Evolutionary conservation across 768 basidiomycete genomes (phyloP).

Genomic region (Cantharellus cinnabarinus): DNA sequence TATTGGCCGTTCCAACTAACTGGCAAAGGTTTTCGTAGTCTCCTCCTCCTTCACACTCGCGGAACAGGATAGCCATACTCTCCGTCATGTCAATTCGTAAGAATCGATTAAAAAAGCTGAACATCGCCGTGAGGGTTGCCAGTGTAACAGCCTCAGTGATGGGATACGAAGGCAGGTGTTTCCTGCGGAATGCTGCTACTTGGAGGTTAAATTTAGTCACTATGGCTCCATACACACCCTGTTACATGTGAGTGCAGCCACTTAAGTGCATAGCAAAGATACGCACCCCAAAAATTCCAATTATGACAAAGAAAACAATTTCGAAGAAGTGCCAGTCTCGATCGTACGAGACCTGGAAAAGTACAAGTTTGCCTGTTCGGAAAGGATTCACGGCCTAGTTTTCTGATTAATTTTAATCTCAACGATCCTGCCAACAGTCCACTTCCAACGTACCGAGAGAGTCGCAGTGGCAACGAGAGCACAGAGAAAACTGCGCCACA

Average conservation of each 20-base stretch:
- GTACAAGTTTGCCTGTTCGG: slow-evolving; percentile 88
- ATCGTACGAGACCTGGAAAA: slow-evolving; percentile 95
- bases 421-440: not conserved
- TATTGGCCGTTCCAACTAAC: slow-evolving; percentile 29
- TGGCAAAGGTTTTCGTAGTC: slow-evolving; percentile 90
- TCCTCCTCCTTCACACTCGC: slow-evolving; percentile 84
- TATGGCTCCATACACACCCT: slow-evolving; percentile 96
- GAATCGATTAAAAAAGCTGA: slow-evolving; percentile 89
- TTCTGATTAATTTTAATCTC: not conserved
- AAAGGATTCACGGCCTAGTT: slow-evolving; percentile 94
- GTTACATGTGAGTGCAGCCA: slow-evolving; percentile 4
- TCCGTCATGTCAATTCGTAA: slow-evolving; percentile 95
- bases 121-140: slow-evolving; percentile 72
- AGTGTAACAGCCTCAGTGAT: slow-evolving; percentile 78
- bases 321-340: slow-evolving; percentile 99
- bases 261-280: not conserved
- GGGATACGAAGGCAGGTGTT: slow-evolving; percentile 64
- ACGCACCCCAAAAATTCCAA: slow-evolving; percentile 86
- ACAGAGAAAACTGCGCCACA: slow-evolving; percentile 98
- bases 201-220: slow-evolving; percentile 94
- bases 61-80: slow-evolving; percentile 82
- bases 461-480: slow-evolving; percentile 94
- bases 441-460: slow-evolving; percentile 43
- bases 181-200: slow-evolving; percentile 83
- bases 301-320: slow-evolving; percentile 84